These are phyloP conservation scores for Ceratobasidium sp. DNA, from an alignment of 1,284 basidiomycete genomes.

Conservation along the genomic window DNA sequence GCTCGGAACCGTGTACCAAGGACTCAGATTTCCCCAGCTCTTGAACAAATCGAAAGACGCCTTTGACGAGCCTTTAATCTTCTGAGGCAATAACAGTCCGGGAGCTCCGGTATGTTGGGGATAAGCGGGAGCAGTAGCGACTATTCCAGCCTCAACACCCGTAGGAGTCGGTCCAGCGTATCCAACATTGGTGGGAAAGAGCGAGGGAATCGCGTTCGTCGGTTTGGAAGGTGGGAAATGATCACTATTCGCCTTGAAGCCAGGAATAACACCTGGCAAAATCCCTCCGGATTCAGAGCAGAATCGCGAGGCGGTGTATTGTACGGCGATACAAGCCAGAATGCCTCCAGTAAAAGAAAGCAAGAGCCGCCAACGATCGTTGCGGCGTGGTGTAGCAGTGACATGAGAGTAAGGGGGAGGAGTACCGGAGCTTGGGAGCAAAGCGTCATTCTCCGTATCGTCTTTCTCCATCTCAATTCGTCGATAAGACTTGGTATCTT, in stretches of 20 bases:
- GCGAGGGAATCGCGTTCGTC: constrained; percentile 74
- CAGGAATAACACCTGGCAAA: too few species aligned
- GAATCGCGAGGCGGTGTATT: not conserved
- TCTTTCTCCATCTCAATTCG: constrained; percentile 41
- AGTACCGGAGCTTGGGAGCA: constrained; percentile 14
- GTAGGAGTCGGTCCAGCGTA: constrained; percentile 87
- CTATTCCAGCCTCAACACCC: constrained; percentile 81
- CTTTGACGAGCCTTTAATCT: constrained; percentile 47
- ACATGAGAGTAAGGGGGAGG: not conserved
- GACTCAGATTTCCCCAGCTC: constrained; percentile 61
- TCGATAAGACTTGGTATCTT: constrained; percentile 23
- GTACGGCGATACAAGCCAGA: constrained; percentile 22
- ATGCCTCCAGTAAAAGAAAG: constrained; percentile 38
- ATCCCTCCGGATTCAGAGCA: not conserved
- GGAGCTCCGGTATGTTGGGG: constrained; percentile 79
- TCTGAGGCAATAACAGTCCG: constrained; percentile 65
- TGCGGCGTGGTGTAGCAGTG: not conserved
- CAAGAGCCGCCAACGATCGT: constrained; percentile 26
- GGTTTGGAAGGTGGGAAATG: constrained; percentile 78
- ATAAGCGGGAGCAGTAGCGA: constrained; percentile 81
- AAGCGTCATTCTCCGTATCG: constrained; percentile 32
- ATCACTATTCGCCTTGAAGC: constrained; percentile 53
- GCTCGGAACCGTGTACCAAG: constrained; percentile 59
- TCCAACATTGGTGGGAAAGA: constrained; percentile 82
- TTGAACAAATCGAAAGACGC: constrained; percentile 57